These are phyloP conservation scores for Hygrophila difformis DNA, from an alignment of 257 asterid species.

Conservation along the genomic window DNA sequence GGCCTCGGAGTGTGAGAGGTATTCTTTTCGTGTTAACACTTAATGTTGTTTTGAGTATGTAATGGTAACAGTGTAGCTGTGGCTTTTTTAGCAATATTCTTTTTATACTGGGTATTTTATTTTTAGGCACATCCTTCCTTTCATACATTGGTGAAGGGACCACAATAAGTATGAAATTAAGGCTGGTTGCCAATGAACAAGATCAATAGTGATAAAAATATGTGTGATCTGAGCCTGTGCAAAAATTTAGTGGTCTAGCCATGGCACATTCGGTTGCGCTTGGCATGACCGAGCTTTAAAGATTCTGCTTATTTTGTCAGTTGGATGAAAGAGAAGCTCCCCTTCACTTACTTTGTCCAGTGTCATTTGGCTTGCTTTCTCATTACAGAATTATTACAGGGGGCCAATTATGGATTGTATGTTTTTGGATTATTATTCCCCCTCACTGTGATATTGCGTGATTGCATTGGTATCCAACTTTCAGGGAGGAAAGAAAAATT, in stretches of 20 bases:
- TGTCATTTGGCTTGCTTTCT: conserved; percentile 5
- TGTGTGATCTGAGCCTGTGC: no score
- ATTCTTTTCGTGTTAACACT: conserved; percentile 12
- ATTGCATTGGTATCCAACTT: conserved; percentile 14
- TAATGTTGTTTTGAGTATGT: background rate
- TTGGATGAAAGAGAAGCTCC: background rate
- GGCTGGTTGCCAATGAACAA: no score
- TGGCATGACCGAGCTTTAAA: no score
- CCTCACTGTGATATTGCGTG: conserved; percentile 8
- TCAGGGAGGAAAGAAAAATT: conserved; percentile 84
- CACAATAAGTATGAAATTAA: no score
- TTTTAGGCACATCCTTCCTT: background rate
- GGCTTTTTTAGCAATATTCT: conserved; percentile 4
- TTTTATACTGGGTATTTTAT: background rate
- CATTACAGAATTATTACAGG: conserved; percentile 8
- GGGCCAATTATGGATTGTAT: background rate
- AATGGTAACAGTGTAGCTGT: background rate
- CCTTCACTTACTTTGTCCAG: conserved; percentile 4
- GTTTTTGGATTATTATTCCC: background rate
- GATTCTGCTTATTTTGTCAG: no score
- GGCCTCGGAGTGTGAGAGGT: conserved; percentile 71
- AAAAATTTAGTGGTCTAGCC: no score
- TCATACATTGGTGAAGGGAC: no score
- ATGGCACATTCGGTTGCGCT: no score
- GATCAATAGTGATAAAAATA: no score